Evolutionary conservation across 2,329 filamentous ascomycete genomes (phyloP).

Genomic region (Xylariaceae sp.): DNA sequence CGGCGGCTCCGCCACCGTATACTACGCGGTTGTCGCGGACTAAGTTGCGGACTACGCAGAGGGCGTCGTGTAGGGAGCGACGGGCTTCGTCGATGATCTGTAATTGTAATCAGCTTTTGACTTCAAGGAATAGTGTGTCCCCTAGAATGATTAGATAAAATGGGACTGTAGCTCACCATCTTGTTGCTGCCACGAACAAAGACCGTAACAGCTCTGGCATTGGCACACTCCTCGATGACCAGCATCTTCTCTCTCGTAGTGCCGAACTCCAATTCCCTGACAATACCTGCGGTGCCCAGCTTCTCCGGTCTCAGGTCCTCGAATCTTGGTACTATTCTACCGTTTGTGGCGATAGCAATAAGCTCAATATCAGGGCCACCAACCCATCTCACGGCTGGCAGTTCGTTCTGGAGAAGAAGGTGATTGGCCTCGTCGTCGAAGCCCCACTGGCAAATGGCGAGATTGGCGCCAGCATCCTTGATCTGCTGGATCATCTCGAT

Average conservation of each 20-base stretch:
- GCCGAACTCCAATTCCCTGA: slow-evolving; percentile 93
- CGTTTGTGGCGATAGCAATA: slow-evolving; percentile 97
- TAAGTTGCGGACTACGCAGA: slow-evolving; percentile 95
- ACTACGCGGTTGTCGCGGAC: slow-evolving; percentile 96
- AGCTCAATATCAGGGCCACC: slow-evolving; percentile 97
- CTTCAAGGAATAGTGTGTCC: background rate
- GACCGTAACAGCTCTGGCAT: slow-evolving; percentile 91
- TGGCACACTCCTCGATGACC: slow-evolving; percentile 98
- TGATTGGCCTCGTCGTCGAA: slow-evolving; percentile 99
- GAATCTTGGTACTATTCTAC: slow-evolving; percentile 93
- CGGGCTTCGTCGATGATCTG: slow-evolving; percentile 99
- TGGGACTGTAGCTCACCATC: slow-evolving; percentile 63
- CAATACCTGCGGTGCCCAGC: slow-evolving; percentile 82
- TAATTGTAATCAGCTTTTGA: slow-evolving; percentile 5
- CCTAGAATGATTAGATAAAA: background rate
- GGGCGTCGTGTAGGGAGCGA: slow-evolving; percentile 91
- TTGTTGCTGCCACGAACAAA: slow-evolving; percentile 99
- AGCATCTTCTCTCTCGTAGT: slow-evolving; percentile 99
- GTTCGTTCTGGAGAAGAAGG: slow-evolving; percentile 88
- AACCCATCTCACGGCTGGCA: slow-evolving; percentile 96
- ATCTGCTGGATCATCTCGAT: slow-evolving; percentile 98
- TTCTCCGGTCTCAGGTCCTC: slow-evolving; percentile 90
- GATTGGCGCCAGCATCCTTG: slow-evolving; percentile 93
- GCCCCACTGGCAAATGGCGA: slow-evolving; percentile 98
- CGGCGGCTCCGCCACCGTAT: slow-evolving; percentile 92